phyloP scores from a whole-genome alignment of 768 basidiomycete species.

The Lanmaoa pseudosensibilis region DNA sequence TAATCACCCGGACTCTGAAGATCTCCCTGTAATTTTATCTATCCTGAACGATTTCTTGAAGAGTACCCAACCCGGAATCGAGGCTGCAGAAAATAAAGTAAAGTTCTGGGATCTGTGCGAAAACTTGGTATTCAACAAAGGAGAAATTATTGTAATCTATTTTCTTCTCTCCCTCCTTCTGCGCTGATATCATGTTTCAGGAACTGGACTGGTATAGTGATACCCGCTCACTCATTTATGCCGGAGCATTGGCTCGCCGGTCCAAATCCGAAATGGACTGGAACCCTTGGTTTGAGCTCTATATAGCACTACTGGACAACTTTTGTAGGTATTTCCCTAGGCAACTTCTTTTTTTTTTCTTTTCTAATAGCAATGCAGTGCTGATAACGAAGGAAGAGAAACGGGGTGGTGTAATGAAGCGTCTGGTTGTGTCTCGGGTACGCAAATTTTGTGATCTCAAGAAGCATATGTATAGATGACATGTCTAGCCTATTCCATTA shows the following conservation, averaged over 20 bases:
- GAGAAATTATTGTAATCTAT: constrained; percentile 73
- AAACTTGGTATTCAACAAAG: constrained; percentile 68
- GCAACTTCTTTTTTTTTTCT: not conserved
- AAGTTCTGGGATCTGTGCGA: constrained; percentile 84
- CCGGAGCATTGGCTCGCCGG: constrained; percentile 61
- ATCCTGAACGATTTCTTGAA: constrained; percentile 74
- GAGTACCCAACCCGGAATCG: constrained; percentile 87
- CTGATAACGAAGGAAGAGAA: constrained; percentile 64
- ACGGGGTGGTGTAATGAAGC: constrained; percentile 47
- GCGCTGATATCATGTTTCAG: constrained; percentile 38
- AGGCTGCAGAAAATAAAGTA: constrained; percentile 86
- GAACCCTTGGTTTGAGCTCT: constrained; percentile 69
- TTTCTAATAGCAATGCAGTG: constrained; percentile 42
- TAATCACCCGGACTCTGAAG: constrained; percentile 79
- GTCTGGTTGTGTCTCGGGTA: constrained; percentile 66
- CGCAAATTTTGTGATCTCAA: constrained; percentile 20
- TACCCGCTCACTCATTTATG: constrained; percentile 67
- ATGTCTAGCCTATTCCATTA: constrained; percentile 69
- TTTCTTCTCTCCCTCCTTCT: not conserved
- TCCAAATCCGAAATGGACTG: constrained; percentile 64
- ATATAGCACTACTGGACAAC: constrained; percentile 71
- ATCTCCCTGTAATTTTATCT: constrained; percentile 67
- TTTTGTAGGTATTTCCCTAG: constrained; percentile 51
- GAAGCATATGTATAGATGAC: constrained; percentile 8
- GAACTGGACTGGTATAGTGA: constrained; percentile 83